Base-by-base conservation (phyloP, 2,329 filamentous ascomycete species). In the Dothidotthia symphoricarpi region DNA sequence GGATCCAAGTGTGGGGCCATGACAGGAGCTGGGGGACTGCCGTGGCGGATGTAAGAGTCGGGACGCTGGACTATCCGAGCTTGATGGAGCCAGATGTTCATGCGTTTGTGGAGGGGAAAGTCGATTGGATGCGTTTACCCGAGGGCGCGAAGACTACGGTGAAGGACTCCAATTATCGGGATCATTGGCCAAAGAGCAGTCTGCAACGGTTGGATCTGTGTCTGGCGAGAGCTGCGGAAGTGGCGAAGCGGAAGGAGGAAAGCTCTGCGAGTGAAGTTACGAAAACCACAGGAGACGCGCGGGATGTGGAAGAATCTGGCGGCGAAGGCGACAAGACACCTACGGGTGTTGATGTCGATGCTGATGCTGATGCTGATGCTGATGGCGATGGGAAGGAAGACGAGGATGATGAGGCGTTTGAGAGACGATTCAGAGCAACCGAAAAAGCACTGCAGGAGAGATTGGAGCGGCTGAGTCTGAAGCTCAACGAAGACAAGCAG, bases 1-100 rank as follows among this genome's bases (percentile, higher is more conserved):
- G 47, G 2, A 48, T 48, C 0, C 32, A 47, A 2, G 34, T 64
- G 1, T 64, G 61, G 61, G 17, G 36, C 3, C 41, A 39, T 17
- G 47, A 42, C 2, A 41, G 44, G 3, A 14, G 6, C 2, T 31
- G 38, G 14, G 41, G 40, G 19, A 33, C 44, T 0, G 39, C 41
- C 1, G 38, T 55, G 0, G 36, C 31, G 6, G 45, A 57, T 28
- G 26, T 64, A 2, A 34, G 43, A 2, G 47, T 57, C 9, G 61
- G 61, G 9, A 57, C 55, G 1, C 30, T 64, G 13, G 61, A 64
- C 38, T 47, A 50, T 9, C 58, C 61, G 0, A 35, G 38, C 1
- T 33, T 61, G 9, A 57, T 65, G 53, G 55, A 58, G 33, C 61
- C 61, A 1, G 61, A 64, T 39, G 6, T 57, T 14, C 61, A 64